Conservation (phyloP, 306 rosid species). For the Cajanus cajan region DNA sequence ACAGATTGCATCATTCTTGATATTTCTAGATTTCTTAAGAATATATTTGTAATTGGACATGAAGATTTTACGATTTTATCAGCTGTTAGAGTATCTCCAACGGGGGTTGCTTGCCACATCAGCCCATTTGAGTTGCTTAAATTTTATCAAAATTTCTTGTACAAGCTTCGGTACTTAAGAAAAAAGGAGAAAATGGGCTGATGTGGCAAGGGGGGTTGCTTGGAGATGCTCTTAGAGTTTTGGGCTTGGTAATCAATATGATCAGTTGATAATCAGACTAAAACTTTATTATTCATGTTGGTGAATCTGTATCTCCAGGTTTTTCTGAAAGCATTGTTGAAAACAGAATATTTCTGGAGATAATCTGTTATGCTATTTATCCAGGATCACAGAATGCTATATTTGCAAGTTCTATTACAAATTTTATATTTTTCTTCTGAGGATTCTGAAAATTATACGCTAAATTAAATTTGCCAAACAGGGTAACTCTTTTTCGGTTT, state of each 20-base stretch:
- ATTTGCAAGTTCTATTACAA: neutral
- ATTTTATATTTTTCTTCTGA: neutral
- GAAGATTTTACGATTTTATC: neutral
- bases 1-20: neutral
- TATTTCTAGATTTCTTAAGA: neutral
- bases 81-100: constrained; percentile 18
- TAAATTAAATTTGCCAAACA: neutral
- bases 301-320: constrained; percentile 1
- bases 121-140: too few relatives aligned
- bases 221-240: too few relatives aligned
- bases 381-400: neutral
- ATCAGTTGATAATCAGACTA: constrained; percentile 8
- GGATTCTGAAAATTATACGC: constrained; percentile 13
- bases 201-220: too few relatives aligned
- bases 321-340: neutral
- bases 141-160: too few relatives aligned
- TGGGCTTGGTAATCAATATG: neutral
- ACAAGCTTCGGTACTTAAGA: too few relatives aligned
- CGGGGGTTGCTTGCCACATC: too few relatives aligned
- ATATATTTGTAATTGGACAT: neutral
- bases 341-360: neutral
- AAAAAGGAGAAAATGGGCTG: too few relatives aligned
- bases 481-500: neutral
- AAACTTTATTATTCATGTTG: neutral
- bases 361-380: constrained; percentile 16